Evolutionary conservation across 306 rosid genomes (phyloP).

Genomic region (Cucurbita maxima): DNA sequence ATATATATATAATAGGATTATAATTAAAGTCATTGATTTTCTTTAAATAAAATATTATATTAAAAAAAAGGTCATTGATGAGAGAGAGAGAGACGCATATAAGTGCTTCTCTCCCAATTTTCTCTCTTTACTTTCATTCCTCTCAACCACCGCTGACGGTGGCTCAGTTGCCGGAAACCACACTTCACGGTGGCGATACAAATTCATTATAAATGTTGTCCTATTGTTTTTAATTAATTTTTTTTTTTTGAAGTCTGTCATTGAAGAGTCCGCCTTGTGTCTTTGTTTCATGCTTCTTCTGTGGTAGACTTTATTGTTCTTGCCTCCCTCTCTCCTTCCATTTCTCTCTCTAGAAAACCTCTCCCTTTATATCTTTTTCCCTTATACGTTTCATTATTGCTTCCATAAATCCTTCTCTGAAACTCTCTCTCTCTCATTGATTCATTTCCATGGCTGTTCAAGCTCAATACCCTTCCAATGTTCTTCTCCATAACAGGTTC

Average conservation of each 20-base stretch:
- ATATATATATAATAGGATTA: too few species aligned
- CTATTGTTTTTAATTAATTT: not conserved
- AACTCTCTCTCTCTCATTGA: not conserved
- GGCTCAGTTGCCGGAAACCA: not conserved
- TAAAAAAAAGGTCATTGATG: not conserved
- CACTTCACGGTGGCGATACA: not conserved
- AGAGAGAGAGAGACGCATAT: conserved; percentile 18
- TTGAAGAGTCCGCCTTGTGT: conserved; percentile 47
- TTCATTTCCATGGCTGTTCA: conserved; percentile 71
- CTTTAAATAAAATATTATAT: not conserved
- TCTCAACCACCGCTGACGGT: not conserved
- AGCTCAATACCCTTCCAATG: conserved; percentile 93
- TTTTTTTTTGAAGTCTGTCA: conserved; percentile 9
- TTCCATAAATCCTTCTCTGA: not conserved
- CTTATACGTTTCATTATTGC: not conserved
- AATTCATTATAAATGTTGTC: not conserved
- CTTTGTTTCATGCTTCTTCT: conserved; percentile 31
- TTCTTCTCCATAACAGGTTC: conserved; percentile 64
- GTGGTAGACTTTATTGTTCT: conserved; percentile 32
- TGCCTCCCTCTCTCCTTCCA: conserved; percentile 16
- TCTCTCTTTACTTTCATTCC: not conserved
- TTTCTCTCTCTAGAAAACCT: not conserved
- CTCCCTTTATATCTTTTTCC: not conserved
- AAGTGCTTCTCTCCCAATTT: conserved; percentile 6
- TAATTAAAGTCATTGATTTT: not conserved